phyloP scores from a whole-genome alignment of 176 grass and related monocot genomes.

The Avena sativa region DNA sequence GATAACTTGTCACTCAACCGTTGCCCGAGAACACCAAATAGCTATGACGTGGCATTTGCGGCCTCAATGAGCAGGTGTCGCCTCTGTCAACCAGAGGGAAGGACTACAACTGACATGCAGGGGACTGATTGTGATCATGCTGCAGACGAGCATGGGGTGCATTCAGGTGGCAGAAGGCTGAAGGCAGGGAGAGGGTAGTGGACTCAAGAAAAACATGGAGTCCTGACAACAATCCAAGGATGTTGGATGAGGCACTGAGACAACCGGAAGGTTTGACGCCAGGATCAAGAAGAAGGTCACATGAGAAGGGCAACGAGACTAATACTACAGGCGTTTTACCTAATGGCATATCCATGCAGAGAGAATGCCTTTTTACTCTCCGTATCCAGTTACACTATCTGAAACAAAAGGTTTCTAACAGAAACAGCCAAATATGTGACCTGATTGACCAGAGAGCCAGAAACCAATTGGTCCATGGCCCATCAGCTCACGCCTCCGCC shows the following conservation, averaged over 20 bases:
- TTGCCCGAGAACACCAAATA: too few species aligned
- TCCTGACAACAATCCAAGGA: background rate
- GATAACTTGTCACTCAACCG: too few species aligned
- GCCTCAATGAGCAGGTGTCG: too few species aligned
- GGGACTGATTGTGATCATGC: background rate
- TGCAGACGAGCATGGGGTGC: background rate
- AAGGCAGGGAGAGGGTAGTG: background rate
- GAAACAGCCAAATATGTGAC: background rate
- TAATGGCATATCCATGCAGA: too few species aligned
- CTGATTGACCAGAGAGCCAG: background rate
- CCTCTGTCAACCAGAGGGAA: too few species aligned
- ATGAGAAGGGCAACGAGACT: background rate
- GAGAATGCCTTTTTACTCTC: background rate
- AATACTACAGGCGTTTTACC: too few species aligned
- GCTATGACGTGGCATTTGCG: too few species aligned
- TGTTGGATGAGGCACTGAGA: background rate
- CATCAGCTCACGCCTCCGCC: too few species aligned
- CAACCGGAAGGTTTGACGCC: too few species aligned
- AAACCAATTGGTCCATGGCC: too few species aligned
- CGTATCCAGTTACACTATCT: background rate
- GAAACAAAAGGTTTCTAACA: background rate
- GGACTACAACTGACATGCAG: background rate
- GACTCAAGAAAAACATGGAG: background rate
- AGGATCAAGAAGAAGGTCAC: background rate
- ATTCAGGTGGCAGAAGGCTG: background rate